Evolutionary conservation across 148 eudicot species (phyloP), one percentile per base, ranked within the genome.

Genomic region (Talinum fruticosum): DNA sequence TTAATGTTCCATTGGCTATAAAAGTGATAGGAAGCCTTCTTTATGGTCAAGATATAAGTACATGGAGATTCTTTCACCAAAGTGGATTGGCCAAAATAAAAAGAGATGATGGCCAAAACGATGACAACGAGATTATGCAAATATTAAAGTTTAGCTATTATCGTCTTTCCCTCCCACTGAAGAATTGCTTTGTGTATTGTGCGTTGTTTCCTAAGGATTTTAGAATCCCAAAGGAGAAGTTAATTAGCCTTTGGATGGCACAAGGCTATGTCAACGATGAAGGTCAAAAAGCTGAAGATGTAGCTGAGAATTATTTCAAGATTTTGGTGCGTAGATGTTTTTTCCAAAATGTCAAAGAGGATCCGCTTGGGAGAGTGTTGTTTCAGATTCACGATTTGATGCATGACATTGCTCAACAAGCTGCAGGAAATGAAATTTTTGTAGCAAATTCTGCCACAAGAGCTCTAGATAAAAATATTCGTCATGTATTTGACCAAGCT

Each of bases 1-100:
- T 18, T 2, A 32, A 69, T 37, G 69, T 81, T 76, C 87, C 86
- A 18, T 71, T 81, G 51, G 87, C 87, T 10, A 47, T 78, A 3
- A 75, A 36, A 61, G 81, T 82, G 2, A 28, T 79, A 15, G 87
- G 82, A 34, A 81, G 78, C 3, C 74, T 84, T 35, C 16, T 78
- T 21, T 66, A 37, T 68, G 66, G 66, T 44, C 78, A 75, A 53
- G 73, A 61, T 2, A 28, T 12, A 10, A 6, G 54, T 37, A 57
- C 21, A 21, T 84, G 86, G 86, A 4, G 3, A 21, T 49, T 10
- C 5, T 35, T 80, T 21, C n/a, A 76, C 12, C 64, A 57, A 23
- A 72, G 33, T 21, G 54, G 78, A 15, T 51, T 76, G 12, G 51
- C 73, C 4, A 29, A 26, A 18, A 54, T 79, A 0, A 36, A 29